Base-by-base conservation (phyloP, 2,329 filamentous ascomycete genomes). In the Fusarium sacchari region DNA sequence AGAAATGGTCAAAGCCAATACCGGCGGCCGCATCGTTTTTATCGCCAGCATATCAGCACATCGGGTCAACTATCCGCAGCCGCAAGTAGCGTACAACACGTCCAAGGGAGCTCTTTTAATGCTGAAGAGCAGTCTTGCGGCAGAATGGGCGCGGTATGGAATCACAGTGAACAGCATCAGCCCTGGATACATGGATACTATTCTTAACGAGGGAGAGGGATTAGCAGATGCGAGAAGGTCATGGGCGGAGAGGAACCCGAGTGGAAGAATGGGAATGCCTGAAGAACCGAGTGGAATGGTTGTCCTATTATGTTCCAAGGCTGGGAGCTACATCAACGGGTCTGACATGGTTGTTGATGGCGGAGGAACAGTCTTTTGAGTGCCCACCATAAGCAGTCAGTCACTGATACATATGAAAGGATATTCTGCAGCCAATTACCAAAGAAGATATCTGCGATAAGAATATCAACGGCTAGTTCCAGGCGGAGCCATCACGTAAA, bases 101-200 rank as follows among this genome's bases (percentile, higher is more conserved):
- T 90, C 87, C 71, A 95, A 95, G 80, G 89, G 91, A 0, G 92
- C 88, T 0, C 80, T 95, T 3, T 75, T 92, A 36, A 87, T 89
- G 57, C 80, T 94, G 73, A 90, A 89, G 56, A 89, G 87, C 71
- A 90, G 66, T 28, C 34, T 76, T 7, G 74, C 74, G 2, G 10
- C 85, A 4, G 93, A 95, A 79, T 95, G 92, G 92, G 90, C 90
- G 1, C 82, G 84, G 1, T 87, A 91, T 77, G 92, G 93, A 0
- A 93, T 95, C 57, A 83, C 91, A 3, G 90, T 93, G 11, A 95
- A 95, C 72, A 89, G 85, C 12, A 86, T 95, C 43, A 90, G 87
- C 40, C 93, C 93, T 0, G 93, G 93, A 2, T 94, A 95, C 73
- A 94, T 94, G 90, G 92, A 93, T 75, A 94, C 92, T 0, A 89